These are phyloP conservation scores for Bipolaris sorokiniana DNA, from an alignment of 2,329 filamentous ascomycete genomes.

Conservation along the genomic window DNA sequence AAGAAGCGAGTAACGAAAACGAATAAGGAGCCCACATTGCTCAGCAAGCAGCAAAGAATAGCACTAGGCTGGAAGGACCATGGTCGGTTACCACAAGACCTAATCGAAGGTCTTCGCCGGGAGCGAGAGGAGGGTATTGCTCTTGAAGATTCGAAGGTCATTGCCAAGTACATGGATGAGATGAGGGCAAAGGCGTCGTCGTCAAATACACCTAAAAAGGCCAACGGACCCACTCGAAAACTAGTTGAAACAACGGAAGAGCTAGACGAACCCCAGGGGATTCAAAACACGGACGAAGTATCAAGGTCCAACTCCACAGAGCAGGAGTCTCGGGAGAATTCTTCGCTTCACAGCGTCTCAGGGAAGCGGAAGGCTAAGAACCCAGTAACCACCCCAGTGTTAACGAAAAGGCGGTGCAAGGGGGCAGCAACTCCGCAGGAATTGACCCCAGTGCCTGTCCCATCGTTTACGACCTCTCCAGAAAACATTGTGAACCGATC, in stretches of 20 bases:
- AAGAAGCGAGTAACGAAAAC: constrained; percentile 25
- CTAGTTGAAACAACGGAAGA: not conserved
- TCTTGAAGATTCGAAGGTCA: constrained; percentile 27
- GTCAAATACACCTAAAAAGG: constrained; percentile 4
- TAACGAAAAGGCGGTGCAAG: constrained; percentile 14
- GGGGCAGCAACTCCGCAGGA: not conserved
- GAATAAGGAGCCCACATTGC: constrained; percentile 25
- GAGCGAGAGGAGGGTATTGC: constrained; percentile 28
- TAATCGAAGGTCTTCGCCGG: constrained; percentile 34
- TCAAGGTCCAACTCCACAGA: not conserved
- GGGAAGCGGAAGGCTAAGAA: constrained; percentile 15
- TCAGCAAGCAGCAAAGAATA: constrained; percentile 36
- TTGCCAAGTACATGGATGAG: constrained; percentile 14
- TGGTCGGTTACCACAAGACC: constrained; percentile 32
- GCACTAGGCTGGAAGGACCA: constrained; percentile 32
- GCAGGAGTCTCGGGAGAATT: not conserved
- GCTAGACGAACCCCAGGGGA: not conserved
- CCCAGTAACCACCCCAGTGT: not conserved
- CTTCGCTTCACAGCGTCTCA: not conserved
- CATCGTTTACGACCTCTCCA: not conserved
- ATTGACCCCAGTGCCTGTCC: not conserved
- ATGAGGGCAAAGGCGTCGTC: constrained; percentile 11
- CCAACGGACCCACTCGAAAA: not conserved
- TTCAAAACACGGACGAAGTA: not conserved
- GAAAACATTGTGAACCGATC: not conserved